phyloP scores from a whole-genome alignment of 2,329 filamentous ascomycete species.

The Penicillium sp. region DNA sequence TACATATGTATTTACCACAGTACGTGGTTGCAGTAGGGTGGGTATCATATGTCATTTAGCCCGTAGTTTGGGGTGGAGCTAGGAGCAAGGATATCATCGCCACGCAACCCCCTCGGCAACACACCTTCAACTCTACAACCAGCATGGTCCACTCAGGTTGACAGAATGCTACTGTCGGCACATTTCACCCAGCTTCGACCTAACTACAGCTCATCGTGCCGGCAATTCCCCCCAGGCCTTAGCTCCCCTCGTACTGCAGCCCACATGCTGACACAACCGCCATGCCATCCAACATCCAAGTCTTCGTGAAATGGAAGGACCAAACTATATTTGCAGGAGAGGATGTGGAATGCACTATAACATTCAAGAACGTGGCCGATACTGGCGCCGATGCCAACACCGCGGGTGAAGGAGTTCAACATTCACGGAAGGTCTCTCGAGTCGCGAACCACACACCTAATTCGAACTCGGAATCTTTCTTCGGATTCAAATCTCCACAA shows the following conservation, averaged over 20 bases:
- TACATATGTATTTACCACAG: not conserved
- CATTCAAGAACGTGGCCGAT: conserved; percentile 79
- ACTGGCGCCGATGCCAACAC: conserved; percentile 31
- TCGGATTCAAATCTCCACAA: conserved; percentile 37
- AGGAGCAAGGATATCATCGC: conserved; percentile 7
- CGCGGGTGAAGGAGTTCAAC: conserved; percentile 24
- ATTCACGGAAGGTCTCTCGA: conserved; percentile 39
- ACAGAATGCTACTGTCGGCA: conserved; percentile 28
- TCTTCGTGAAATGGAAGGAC: conserved; percentile 93
- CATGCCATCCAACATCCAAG: conserved; percentile 74
- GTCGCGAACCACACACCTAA: conserved; percentile 29
- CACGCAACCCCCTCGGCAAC: conserved; percentile 15
- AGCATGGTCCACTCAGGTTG: conserved; percentile 22
- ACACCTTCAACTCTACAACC: conserved; percentile 6
- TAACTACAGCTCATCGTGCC: conserved; percentile 1
- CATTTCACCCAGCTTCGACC: conserved; percentile 9
- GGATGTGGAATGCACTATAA: conserved; percentile 92
- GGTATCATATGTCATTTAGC: conserved; percentile 4
- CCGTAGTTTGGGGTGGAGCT: conserved; percentile 6
- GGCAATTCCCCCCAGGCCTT: conserved; percentile 8
- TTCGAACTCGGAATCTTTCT: conserved; percentile 36
- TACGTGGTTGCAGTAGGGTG: not conserved
- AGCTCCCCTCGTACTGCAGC: conserved; percentile 10
- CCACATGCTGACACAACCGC: conserved; percentile 35
- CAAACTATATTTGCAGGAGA: conserved; percentile 95